Evolutionary conservation across 345 rosid genomes (phyloP), one percentile per base, ranked within the genome.

Genomic region (Eucalyptus shirleyi): DNA sequence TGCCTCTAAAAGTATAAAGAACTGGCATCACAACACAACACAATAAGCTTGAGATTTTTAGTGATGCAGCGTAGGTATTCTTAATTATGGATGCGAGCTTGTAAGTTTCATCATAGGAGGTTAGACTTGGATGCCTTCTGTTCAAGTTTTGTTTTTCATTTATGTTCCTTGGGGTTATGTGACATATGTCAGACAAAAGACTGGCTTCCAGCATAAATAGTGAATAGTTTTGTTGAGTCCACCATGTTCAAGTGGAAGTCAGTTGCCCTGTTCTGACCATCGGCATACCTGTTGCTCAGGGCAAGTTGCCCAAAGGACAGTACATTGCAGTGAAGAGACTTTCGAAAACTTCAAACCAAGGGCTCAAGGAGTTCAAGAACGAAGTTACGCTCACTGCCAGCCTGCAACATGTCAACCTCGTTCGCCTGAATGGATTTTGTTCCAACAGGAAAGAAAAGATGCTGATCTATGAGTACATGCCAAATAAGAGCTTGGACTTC

Each of bases 281-380:
- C 62, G 0, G 62, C 62, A 2, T 9, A 56, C 60, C 62, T 56
- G 13, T 23, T 56, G 28, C 62, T 23, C 40, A 91, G 95, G 93
- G 93, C 9, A 89, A 40, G 50, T 88, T 94, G 13, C 49, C 83
- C 12, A 55, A 80, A 28, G 94, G 92, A 15, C 91, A 87, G 88
- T 91, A 92, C 80, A 92, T 93, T 87, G 93, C 94, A 23, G 94
- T 92, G 65, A 94, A 94, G 86, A 93, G 93, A 77, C 92, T 94
- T 15, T 92, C 94, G 9, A 88, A 42, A 77, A 86, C 93, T 19
- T 94, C 94, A 10, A 69, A 86, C 59, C 94, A 93, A 90, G 94
- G 95, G 18, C 85, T 80, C 4, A 92, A 90, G 89, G 94, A 92
- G 88, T 92, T 92, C 88, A 53, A 62, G 83, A 91, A 92, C 28